These are phyloP conservation scores for Clonostachys solani DNA, from an alignment of 2,329 filamentous ascomycete genomes.

Conservation along the genomic window DNA sequence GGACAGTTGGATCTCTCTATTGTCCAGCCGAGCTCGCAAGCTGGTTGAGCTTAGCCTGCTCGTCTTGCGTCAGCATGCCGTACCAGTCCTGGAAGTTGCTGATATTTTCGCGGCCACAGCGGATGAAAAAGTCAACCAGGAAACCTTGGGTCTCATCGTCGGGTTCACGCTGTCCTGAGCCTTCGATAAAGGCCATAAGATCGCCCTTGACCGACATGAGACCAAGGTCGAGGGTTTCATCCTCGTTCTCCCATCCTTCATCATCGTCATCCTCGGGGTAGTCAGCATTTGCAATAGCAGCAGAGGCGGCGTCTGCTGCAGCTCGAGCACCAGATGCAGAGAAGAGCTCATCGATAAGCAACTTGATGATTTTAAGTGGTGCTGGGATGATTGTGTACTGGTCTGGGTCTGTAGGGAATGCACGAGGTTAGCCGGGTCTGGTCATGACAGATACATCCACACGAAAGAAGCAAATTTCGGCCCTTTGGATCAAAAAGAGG, in stretches of 20 bases:
- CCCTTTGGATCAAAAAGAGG: not conserved
- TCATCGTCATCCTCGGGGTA: conserved; percentile 65
- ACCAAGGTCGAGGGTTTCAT: conserved; percentile 72
- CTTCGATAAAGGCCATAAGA: conserved; percentile 73
- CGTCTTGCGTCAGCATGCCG: conserved; percentile 46
- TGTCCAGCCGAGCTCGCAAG: conserved; percentile 27
- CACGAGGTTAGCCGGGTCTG: not conserved
- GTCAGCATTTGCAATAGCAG: conserved; percentile 56
- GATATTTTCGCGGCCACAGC: conserved; percentile 50
- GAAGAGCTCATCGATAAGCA: conserved; percentile 86
- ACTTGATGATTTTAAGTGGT: conserved; percentile 92
- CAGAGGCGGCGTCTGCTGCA: conserved; percentile 58
- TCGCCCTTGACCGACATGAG: conserved; percentile 65
- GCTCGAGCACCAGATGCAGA: conserved; percentile 67
- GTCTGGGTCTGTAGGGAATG: conserved; percentile 64
- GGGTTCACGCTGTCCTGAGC: conserved; percentile 56
- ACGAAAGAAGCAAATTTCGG: not conserved
- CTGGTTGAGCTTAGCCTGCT: conserved; percentile 52
- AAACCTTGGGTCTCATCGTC: conserved; percentile 91
- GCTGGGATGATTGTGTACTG: conserved; percentile 84
- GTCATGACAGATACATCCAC: not conserved
- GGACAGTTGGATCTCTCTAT: not conserved
- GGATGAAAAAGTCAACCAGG: conserved; percentile 75
- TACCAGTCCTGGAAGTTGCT: conserved; percentile 55
- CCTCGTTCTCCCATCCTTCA: conserved; percentile 87